Evolutionary conservation across 441 rosid species (phyloP), one percentile per base, ranked within the genome.

Genomic region (Kokia cookei): DNA sequence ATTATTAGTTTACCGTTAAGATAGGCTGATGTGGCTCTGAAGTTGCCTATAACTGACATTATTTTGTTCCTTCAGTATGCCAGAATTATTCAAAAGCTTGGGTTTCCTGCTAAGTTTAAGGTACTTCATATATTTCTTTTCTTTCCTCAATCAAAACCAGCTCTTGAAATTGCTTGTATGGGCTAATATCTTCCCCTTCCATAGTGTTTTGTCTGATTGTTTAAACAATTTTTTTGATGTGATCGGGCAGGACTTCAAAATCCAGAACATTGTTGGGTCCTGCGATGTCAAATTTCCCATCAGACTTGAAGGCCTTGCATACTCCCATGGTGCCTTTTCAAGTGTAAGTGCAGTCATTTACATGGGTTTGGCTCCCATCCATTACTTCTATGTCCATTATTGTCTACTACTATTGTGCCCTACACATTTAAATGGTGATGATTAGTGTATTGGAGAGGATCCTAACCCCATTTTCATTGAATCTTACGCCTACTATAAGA

Each of bases 41-140:
- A 69, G 24, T 57, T 74, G 32, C 32, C 27, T 35, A 45, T 17
- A 57, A 65, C 78, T 78, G 70, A 78, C 19, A 3, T 66, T 26
- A 9, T 43, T 13, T 76, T 72, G 1, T 78, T 7, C 72, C 15
- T 73, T 43, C 85, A 91, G 97, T 91, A 91, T 83, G 94, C 97
- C 55, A 84, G 94, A 66, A 88, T 90, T 5, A 89, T 90, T n/a
- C 94, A 91, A 80, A 88, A 91, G 82, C 94, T 91, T 42, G 94
- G 97, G 0, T 91, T 91, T 73, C 86, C 91, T 2, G 97, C 97
- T n/a, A 91, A 87, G 79, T 90, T 91, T 71, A 91, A 91, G 94
- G 97, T 91, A 76, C n/a, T 62, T 43, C 5, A 32, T 2, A 35
- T 15, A 4, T 51, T 53, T 53, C 7, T 64, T 4, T 68, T 9